These are phyloP conservation scores for Naganishia randhawae DNA, from an alignment of 768 basidiomycete genomes.

Conservation along the genomic window DNA sequence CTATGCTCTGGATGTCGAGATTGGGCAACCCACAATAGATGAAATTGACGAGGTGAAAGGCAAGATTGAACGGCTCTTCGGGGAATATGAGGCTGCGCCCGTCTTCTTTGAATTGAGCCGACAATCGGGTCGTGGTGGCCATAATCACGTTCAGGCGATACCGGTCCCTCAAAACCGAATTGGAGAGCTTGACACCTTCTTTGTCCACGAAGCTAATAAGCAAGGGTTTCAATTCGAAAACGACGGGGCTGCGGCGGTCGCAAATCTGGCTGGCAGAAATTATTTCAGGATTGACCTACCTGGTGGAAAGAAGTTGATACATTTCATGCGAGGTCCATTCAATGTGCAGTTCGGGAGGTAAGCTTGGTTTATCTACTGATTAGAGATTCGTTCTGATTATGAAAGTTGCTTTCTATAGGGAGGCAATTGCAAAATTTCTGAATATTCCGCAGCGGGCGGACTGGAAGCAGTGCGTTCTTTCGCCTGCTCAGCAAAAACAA, in stretches of 20 bases:
- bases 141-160: conserved; percentile 82
- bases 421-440: conserved; percentile 73
- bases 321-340: conserved; percentile 76
- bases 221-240: conserved; percentile 67
- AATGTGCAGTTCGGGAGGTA: conserved; percentile 92
- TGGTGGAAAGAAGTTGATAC: conserved; percentile 76
- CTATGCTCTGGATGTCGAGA: conserved; percentile 71
- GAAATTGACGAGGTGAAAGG: conserved; percentile 81
- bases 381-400: not conserved
- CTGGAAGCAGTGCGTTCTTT: conserved; percentile 82
- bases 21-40: conserved; percentile 67
- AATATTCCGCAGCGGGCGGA: conserved; percentile 74
- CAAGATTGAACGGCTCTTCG: conserved; percentile 68
- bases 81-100: conserved; percentile 63
- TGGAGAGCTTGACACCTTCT: conserved; percentile 53
- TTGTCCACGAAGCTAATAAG: conserved; percentile 60
- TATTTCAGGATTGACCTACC: conserved; percentile 93
- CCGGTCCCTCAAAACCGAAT: conserved; percentile 56
- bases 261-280: conserved; percentile 56
- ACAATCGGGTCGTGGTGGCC: conserved; percentile 77
- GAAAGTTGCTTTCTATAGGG: conserved; percentile 54
- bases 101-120: conserved; percentile 87
- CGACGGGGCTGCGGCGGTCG: conserved; percentile 61
- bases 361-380: conserved; percentile 38
- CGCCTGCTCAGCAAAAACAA: conserved; percentile 77